Evolutionary conservation across 805 yeast genomes (phyloP).

Genomic region (Sugiyamaella chiloensis): DNA sequence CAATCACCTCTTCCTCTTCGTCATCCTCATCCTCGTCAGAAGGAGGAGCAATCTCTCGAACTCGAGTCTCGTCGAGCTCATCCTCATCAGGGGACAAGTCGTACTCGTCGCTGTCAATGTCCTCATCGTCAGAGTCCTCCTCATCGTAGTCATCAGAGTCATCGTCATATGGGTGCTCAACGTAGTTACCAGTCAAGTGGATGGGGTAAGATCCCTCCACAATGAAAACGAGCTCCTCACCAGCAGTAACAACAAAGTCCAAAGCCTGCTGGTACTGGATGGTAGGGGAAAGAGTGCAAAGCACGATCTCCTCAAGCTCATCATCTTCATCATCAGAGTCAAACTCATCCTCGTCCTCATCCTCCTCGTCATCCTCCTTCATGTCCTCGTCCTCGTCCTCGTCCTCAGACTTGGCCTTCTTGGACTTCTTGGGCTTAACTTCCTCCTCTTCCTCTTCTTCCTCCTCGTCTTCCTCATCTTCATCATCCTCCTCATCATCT

Average conservation of each 20-base stretch:
- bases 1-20: conserved; percentile 37
- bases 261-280: conserved; percentile 79
- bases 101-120: conserved; percentile 33
- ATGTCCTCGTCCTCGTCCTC: conserved; percentile 45
- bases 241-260: conserved; percentile 86
- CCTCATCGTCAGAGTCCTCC: conserved; percentile 35
- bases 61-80: conserved; percentile 25
- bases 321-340: conserved; percentile 64
- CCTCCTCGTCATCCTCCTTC: conserved; percentile 49
- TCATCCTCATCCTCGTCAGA: conserved; percentile 58
- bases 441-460: conserved; percentile 36
- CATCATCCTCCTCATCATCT: conserved; percentile 34
- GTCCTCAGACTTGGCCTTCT: conserved; percentile 41
- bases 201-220: conserved; percentile 95
- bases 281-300: conserved; percentile 89
- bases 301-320: conserved; percentile 76
- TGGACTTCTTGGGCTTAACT: conserved; percentile 22
- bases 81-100: conserved; percentile 36
- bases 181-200: conserved; percentile 90
- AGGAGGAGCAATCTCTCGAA: conserved; percentile 53
- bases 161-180: conserved; percentile 91
- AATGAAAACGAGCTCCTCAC: conserved; percentile 90
- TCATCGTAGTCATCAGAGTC: conserved; percentile 50
- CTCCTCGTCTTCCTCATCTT: conserved; percentile 37
- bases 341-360: conserved; percentile 52